A percentile compares a stretch with the other conserved stretches of the same genome.
These are phyloP conservation scores for Periconia sp. DNA, from an alignment of 2,329 filamentous ascomycete species.

Conservation along the genomic window DNA sequence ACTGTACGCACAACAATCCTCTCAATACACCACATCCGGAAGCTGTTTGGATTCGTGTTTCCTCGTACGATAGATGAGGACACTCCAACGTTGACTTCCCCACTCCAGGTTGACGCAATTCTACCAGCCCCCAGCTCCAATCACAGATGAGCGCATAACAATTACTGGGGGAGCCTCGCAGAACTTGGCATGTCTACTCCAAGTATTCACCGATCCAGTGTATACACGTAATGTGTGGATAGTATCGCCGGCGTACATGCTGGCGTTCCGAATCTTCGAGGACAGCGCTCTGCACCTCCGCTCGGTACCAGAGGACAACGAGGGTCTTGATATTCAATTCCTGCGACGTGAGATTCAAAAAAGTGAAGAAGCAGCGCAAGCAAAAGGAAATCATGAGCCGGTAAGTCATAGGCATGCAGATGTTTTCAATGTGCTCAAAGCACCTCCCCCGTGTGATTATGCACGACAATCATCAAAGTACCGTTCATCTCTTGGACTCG, in stretches of 20 bases:
- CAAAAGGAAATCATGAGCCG: conserved; percentile 48
- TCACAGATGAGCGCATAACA: conserved; percentile 68
- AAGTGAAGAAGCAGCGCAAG: conserved; percentile 53
- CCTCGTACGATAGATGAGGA: too few species aligned
- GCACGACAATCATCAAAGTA: too few species aligned
- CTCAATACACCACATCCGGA: too few species aligned
- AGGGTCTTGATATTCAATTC: conserved; percentile 74
- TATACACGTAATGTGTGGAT: conserved; percentile 81
- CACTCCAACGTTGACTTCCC: too few species aligned
- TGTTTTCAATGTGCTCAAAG: too few species aligned
- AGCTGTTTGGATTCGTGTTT: too few species aligned
- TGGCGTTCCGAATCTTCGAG: conserved; percentile 85
- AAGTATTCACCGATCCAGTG: conserved; percentile 79
- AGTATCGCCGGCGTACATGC: conserved; percentile 80
- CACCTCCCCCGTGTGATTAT: too few species aligned
- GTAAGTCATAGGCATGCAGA: conserved; percentile 49
- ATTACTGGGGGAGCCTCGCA: conserved; percentile 88
- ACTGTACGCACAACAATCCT: too few species aligned
- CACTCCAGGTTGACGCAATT: conserved; percentile 68
- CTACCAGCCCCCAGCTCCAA: conserved; percentile 57
- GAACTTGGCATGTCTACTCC: conserved; percentile 76
- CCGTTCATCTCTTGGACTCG: too few species aligned
- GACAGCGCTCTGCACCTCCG: conserved; percentile 78
- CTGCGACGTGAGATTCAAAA: conserved; percentile 59
- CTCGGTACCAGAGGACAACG: conserved; percentile 76